These are phyloP conservation scores for Onygena corvina DNA, from an alignment of 2,329 filamentous ascomycete genomes.

Conservation along the genomic window DNA sequence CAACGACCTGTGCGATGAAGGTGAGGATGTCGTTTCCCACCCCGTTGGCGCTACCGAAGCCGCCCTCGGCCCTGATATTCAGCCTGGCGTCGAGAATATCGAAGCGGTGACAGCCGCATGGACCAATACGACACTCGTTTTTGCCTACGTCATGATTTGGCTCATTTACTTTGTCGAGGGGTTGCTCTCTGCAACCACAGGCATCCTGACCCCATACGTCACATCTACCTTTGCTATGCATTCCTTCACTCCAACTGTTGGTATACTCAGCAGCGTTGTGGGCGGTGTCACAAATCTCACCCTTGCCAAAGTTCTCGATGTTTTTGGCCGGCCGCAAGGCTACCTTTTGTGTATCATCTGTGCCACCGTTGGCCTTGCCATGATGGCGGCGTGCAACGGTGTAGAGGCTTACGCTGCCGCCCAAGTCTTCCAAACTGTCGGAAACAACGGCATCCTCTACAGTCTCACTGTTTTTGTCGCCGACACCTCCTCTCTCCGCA, in stretches of 20 bases:
- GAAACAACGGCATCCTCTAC: conserved; percentile 43
- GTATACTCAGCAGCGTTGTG: conserved; percentile 43
- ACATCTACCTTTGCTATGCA: conserved; percentile 42
- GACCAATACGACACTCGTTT: conserved; percentile 26
- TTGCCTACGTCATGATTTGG: conserved; percentile 30
- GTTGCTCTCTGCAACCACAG: conserved; percentile 25
- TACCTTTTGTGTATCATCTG: conserved; percentile 36
- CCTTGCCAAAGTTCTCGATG: conserved; percentile 50
- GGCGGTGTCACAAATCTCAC: conserved; percentile 46
- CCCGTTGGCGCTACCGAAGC: neutral
- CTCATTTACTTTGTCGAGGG: conserved; percentile 28
- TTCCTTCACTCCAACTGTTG: conserved; percentile 41
- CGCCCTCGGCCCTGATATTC: neutral
- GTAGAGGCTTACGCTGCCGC: conserved; percentile 45
- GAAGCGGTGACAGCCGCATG: conserved; percentile 33
- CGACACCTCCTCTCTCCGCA: conserved; percentile 48
- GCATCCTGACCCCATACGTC: conserved; percentile 36
- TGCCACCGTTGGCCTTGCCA: conserved; percentile 40
- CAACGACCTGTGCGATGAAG: neutral
- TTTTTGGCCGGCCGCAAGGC: conserved; percentile 49
- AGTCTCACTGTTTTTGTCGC: conserved; percentile 47
- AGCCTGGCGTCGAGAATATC: conserved; percentile 29
- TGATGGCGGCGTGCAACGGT: conserved; percentile 51
- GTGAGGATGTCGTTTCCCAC: too few species aligned
- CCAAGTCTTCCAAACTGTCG: conserved; percentile 42